Evolutionary conservation across 257 asterid genomes (phyloP).

Genomic region (Henckelia pumila): DNA sequence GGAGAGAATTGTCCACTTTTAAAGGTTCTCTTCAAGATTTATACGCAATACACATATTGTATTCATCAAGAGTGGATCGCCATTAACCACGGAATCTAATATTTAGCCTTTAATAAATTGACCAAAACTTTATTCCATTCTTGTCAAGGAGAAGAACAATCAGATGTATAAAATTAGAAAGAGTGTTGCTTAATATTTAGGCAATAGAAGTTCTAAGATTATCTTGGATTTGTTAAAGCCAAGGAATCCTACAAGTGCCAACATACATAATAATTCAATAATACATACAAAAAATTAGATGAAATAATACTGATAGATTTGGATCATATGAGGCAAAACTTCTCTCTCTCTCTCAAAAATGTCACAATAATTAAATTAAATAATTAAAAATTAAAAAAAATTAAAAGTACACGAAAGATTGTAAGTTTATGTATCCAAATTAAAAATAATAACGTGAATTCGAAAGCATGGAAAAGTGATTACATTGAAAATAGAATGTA

Average conservation of each 20-base stretch:
- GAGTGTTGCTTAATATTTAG: slow-evolving; percentile 9
- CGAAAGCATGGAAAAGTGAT: neutral
- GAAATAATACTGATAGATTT: too few species aligned
- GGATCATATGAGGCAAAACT: neutral
- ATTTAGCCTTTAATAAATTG: slow-evolving; percentile 18
- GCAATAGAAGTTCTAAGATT: neutral
- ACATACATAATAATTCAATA: too few species aligned
- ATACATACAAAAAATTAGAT: too few species aligned
- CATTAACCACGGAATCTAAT: slow-evolving; percentile 26
- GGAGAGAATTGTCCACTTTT: slow-evolving; percentile 4
- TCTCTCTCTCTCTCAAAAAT: too few species aligned
- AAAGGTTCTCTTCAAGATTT: slow-evolving; percentile 8
- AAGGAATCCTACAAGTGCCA: slow-evolving; percentile 16
- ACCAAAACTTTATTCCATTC: slow-evolving; percentile 31
- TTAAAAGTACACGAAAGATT: neutral
- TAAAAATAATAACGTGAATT: slow-evolving; percentile 15
- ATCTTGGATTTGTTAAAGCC: slow-evolving; percentile 27
- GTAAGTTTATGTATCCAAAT: slow-evolving; percentile 11
- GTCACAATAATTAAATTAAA: too few species aligned
- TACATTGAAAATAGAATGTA: slow-evolving; percentile 22
- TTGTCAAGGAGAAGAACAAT: slow-evolving; percentile 17
- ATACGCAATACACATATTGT: neutral
- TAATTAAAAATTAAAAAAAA: too few species aligned
- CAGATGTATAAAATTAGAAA: neutral
- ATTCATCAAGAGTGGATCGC: slow-evolving; percentile 24